phyloP scores from a whole-genome alignment of 768 basidiomycete species.

The Mycena pura region DNA sequence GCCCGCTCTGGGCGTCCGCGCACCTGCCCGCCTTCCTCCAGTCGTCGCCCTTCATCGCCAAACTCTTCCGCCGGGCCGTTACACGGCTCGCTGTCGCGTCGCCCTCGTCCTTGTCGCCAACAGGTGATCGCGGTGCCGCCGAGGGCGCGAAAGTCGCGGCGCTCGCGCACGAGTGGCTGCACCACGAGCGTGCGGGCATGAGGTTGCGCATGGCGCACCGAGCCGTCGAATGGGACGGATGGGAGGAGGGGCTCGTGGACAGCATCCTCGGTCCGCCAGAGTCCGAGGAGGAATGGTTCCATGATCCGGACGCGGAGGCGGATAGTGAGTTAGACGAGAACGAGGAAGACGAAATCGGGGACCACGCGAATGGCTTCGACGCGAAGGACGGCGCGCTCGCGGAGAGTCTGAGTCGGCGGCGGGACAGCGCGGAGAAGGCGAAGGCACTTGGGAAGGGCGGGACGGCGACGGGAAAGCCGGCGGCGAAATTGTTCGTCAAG shows the following conservation, averaged over 20 bases:
- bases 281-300: slow-evolving; percentile 75
- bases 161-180: slow-evolving; percentile 76
- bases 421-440: slow-evolving; percentile 5
- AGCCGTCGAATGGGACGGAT: slow-evolving; percentile 88
- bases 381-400: neutral
- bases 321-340: too few species aligned
- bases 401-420: slow-evolving; percentile 20
- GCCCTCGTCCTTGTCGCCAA: slow-evolving; percentile 25
- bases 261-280: slow-evolving; percentile 79
- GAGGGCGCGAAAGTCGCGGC: slow-evolving; percentile 21
- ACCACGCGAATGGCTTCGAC: neutral
- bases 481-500: slow-evolving; percentile 56
- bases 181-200: slow-evolving; percentile 69
- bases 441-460: slow-evolving; percentile 24
- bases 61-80: slow-evolving; percentile 73
- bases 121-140: slow-evolving; percentile 26
- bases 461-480: slow-evolving; percentile 41
- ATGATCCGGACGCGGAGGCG: slow-evolving; percentile 40
- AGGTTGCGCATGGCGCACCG: slow-evolving; percentile 80
- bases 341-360: neutral
- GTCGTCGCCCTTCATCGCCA: slow-evolving; percentile 75
- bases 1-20: slow-evolving; percentile 85
- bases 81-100: slow-evolving; percentile 47
- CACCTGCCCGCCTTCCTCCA: slow-evolving; percentile 84
- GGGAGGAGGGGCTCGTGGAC: slow-evolving; percentile 85